Evolutionary conservation across 1,139 yeast species (phyloP).

Genomic region (Saccharomyces hybrid): DNA sequence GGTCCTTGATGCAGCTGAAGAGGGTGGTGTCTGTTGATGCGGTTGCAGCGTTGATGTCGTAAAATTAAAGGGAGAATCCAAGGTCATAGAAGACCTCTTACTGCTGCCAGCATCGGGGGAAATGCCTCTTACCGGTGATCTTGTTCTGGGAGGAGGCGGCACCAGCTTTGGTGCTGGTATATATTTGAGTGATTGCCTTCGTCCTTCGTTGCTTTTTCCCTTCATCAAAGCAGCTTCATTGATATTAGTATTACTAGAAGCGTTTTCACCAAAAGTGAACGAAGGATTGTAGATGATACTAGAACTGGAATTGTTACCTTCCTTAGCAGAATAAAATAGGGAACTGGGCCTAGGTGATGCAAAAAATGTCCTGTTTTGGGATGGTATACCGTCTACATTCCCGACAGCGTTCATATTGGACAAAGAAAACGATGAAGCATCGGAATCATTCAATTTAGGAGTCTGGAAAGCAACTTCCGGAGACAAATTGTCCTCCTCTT

Average conservation of each 20-base stretch:
- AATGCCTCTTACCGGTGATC: conserved; percentile 22
- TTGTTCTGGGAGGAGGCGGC: conserved; percentile 30
- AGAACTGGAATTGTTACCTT: conserved; percentile 30
- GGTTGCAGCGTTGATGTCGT: conserved; percentile 26
- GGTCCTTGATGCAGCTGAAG: conserved; percentile 59
- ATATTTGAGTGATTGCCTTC: conserved; percentile 30
- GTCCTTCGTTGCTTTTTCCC: conserved; percentile 11
- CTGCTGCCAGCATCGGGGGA: conserved; percentile 4
- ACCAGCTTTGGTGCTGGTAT: conserved; percentile 34
- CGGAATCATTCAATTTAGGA: not conserved
- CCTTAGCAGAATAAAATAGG: conserved; percentile 23
- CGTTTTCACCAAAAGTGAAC: conserved; percentile 27
- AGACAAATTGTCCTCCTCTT: not conserved
- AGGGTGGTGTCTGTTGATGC: conserved; percentile 10
- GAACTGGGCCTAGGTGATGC: conserved; percentile 15
- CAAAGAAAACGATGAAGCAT: not conserved
- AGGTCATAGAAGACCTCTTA: conserved; percentile 16
- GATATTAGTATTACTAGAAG: conserved; percentile 1
- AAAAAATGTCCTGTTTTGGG: not conserved
- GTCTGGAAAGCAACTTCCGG: not conserved
- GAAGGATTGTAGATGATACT: conserved; percentile 28
- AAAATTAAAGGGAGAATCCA: conserved; percentile 45
- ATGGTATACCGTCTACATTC: not conserved
- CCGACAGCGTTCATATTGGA: not conserved
- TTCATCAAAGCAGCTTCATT: not conserved